A percentile compares a stretch with the other conserved stretches of the same genome.
Evolutionary conservation across 768 basidiomycete genomes (phyloP).

Genomic region (Hygrophorus russula): DNA sequence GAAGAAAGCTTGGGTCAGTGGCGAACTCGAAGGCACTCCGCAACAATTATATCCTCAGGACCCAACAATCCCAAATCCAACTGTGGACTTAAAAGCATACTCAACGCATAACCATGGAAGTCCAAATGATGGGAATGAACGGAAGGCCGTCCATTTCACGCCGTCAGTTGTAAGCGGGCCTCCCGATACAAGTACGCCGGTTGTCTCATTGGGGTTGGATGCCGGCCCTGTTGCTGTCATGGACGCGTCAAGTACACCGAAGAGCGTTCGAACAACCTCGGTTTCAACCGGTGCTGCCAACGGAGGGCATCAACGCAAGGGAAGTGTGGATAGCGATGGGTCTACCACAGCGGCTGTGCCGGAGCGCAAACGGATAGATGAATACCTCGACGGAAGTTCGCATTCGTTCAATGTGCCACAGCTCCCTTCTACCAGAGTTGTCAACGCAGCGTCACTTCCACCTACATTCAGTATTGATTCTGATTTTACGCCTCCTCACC

Average conservation of each 20-base stretch:
- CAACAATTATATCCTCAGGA: too few relatives aligned
- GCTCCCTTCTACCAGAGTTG: neutral
- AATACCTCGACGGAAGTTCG: too few relatives aligned
- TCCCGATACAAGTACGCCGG: neutral
- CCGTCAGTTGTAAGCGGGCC: conserved; percentile 29
- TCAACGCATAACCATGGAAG: neutral
- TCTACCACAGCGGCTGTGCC: too few relatives aligned
- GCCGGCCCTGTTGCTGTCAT: too few relatives aligned
- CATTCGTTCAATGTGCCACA: too few relatives aligned
- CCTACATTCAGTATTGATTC: neutral
- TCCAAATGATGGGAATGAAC: conserved; percentile 21
- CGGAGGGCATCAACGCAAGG: too few relatives aligned
- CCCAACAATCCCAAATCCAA: conserved; percentile 3
- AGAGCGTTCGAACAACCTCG: too few relatives aligned
- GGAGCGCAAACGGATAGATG: too few relatives aligned
- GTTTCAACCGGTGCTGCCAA: too few relatives aligned
- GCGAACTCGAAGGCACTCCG: conserved; percentile 26
- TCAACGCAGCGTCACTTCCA: neutral
- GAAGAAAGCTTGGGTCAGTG: conserved; percentile 27
- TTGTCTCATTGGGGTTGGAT: too few relatives aligned
- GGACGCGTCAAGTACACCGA: too few relatives aligned
- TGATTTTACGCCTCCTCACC: neutral
- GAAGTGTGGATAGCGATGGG: too few relatives aligned
- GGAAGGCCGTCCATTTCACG: conserved; percentile 38
- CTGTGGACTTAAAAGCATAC: neutral